phyloP scores from a whole-genome alignment of 192 early-diverging fungal genomes.

The Coemansia sp. region DNA sequence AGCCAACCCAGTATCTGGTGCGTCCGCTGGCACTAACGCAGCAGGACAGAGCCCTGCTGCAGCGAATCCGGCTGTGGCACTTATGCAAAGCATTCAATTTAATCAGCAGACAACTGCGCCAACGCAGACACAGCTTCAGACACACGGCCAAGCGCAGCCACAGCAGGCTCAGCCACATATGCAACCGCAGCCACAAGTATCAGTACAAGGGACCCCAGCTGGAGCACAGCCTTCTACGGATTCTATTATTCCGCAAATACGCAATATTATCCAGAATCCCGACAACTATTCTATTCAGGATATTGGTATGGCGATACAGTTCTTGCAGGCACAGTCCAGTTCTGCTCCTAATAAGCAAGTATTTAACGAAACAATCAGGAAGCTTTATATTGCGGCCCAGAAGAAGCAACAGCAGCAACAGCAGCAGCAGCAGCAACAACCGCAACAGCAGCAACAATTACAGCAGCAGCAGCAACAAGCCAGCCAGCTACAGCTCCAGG shows the following conservation, averaged over 20 bases:
- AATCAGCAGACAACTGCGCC: slow-evolving; percentile 13
- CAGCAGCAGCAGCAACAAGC: slow-evolving; percentile 12
- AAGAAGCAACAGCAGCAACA: slow-evolving; percentile 9
- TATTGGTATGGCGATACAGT: slow-evolving; percentile 11
- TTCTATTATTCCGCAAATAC: slow-evolving; percentile 9
- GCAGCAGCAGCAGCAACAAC: slow-evolving; percentile 24
- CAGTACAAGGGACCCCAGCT: slow-evolving; percentile 3
- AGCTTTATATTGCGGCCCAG: slow-evolving; percentile 14
- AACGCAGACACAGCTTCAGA: slow-evolving; percentile 22
- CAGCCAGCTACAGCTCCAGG: slow-evolving; percentile 7
- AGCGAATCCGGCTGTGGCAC: background rate
- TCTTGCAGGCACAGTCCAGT: slow-evolving; percentile 22
- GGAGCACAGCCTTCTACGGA: slow-evolving; percentile 5
- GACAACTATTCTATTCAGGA: slow-evolving; percentile 31
- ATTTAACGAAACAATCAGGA: slow-evolving; percentile 5
- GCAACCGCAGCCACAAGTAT: background rate
- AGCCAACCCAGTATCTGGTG: slow-evolving; percentile 4
- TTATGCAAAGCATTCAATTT: slow-evolving; percentile 16
- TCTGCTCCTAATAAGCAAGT: slow-evolving; percentile 7
- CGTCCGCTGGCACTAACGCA: background rate
- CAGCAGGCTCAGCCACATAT: slow-evolving; percentile 6
- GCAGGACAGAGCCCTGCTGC: slow-evolving; percentile 8
- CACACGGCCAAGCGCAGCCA: slow-evolving; percentile 20
- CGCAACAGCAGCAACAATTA: slow-evolving; percentile 16
- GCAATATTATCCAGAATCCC: slow-evolving; percentile 23